These are phyloP conservation scores for Blastomyces gilchristii DNA, from an alignment of 2,329 filamentous ascomycete genomes.

Conservation along the genomic window DNA sequence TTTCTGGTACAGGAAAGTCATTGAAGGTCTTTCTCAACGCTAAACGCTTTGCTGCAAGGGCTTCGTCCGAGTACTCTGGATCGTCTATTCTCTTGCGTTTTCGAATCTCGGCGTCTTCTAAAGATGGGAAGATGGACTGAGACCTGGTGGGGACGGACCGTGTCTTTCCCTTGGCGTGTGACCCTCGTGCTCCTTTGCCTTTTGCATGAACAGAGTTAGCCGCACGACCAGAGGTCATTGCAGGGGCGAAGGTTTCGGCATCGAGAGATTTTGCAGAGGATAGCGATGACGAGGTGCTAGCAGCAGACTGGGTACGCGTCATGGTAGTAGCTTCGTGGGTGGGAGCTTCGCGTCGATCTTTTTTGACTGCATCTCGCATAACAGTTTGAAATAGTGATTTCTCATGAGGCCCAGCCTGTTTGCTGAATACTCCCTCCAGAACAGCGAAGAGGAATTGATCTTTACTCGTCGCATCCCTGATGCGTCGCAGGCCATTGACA, in stretches of 20 bases:
- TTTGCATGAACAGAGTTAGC: conserved; percentile 16
- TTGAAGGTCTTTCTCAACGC: conserved; percentile 9
- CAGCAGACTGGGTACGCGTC: conserved; percentile 18
- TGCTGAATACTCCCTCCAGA: conserved; percentile 22
- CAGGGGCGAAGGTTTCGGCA: conserved; percentile 25
- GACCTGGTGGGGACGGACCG: conserved; percentile 2
- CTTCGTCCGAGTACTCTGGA: conserved; percentile 22
- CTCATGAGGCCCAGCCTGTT: conserved; percentile 21
- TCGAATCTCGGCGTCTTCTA: conserved; percentile 21
- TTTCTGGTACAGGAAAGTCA: background rate
- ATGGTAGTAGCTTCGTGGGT: conserved; percentile 13
- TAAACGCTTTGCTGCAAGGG: conserved; percentile 20
- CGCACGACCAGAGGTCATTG: conserved; percentile 15
- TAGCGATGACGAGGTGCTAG: conserved; percentile 27
- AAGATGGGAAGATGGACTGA: conserved; percentile 15
- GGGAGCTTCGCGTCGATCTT: conserved; percentile 14
- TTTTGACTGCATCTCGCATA: conserved; percentile 23
- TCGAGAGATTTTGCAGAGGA: conserved; percentile 33
- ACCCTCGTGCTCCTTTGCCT: conserved; percentile 21
- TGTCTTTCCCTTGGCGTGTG: conserved; percentile 15
- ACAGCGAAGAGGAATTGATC: conserved; percentile 26
- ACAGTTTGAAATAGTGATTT: conserved; percentile 24
- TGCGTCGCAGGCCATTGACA: conserved; percentile 21
- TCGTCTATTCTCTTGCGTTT: conserved; percentile 24
- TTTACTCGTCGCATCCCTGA: conserved; percentile 22